Conservation (phyloP, 768 basidiomycete species). For the Mycena metata region DNA sequence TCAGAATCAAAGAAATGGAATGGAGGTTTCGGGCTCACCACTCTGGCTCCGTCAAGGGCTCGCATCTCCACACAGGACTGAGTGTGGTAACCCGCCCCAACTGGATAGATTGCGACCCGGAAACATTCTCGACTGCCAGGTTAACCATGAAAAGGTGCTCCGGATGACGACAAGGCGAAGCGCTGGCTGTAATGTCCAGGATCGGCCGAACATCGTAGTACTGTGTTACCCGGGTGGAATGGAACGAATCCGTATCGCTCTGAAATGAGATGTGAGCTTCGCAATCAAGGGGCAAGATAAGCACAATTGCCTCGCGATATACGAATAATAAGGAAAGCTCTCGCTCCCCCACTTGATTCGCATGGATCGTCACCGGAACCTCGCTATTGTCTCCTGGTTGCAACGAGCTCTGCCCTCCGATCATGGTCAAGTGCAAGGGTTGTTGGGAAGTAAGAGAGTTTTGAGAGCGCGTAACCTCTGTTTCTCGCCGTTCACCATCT, state of each 20-base stretch:
- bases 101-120: slow-evolving; percentile 54
- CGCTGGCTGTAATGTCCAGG: slow-evolving; percentile 64
- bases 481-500: slow-evolving; percentile 30
- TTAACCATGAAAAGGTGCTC: slow-evolving; percentile 67
- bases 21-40: slow-evolving; percentile 56
- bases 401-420: slow-evolving; percentile 48
- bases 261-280: slow-evolving; percentile 44
- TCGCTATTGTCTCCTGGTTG: slow-evolving; percentile 64
- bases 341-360: slow-evolving; percentile 59
- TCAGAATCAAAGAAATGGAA: slow-evolving; percentile 26
- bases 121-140: slow-evolving; percentile 69
- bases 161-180: slow-evolving; percentile 63
- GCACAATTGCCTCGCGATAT: slow-evolving; percentile 68
- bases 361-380: slow-evolving; percentile 69
- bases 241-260: slow-evolving; percentile 66
- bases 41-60: slow-evolving; percentile 49
- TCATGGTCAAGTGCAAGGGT: slow-evolving; percentile 63
- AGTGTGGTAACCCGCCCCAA: slow-evolving; percentile 73
- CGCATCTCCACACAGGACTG: slow-evolving; percentile 79
- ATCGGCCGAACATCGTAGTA: slow-evolving; percentile 72
- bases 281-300: slow-evolving; percentile 20
- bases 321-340: slow-evolving; percentile 75
- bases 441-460: slow-evolving; percentile 66
- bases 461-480: slow-evolving; percentile 58
- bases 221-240: slow-evolving; percentile 67